Evolutionary conservation across 257 asterid genomes (phyloP).

Genomic region (Ajuga chamaepitys): DNA sequence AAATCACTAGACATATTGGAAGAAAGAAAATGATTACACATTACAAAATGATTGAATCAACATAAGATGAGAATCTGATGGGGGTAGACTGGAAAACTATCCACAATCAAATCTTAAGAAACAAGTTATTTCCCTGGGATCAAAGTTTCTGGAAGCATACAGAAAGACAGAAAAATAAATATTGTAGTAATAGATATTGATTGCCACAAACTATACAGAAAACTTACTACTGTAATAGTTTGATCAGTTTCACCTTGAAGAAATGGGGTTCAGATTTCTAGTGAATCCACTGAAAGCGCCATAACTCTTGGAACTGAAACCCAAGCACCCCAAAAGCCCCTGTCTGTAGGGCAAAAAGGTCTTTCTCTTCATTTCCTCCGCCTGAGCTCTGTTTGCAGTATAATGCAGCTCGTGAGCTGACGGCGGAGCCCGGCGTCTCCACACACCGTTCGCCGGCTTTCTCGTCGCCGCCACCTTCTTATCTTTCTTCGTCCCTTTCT

Average conservation of each 20-base stretch:
- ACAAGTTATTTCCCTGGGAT: neutral
- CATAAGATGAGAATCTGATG: neutral
- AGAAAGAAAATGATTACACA: no score
- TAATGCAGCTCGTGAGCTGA: constrained; percentile 93
- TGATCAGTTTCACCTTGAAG: constrained; percentile 45
- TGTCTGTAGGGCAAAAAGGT: constrained; percentile 87
- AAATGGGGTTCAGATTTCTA: constrained; percentile 74
- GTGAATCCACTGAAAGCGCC: constrained; percentile 86
- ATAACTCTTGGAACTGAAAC: constrained; percentile 86
- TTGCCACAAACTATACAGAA: neutral
- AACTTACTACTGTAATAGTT: neutral
- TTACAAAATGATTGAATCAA: neutral
- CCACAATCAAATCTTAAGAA: neutral
- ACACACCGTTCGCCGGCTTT: constrained; percentile 43
- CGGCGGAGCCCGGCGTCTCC: constrained; percentile 39
- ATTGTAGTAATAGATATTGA: neutral
- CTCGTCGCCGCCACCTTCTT: constrained; percentile 18
- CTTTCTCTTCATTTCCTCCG: constrained; percentile 98
- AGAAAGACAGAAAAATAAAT: neutral
- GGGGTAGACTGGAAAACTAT: neutral
- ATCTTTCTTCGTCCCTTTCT: constrained; percentile 21
- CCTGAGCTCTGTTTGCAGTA: constrained; percentile 79
- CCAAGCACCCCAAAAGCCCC: constrained; percentile 87
- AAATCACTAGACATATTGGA: no score
- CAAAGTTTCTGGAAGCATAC: neutral